phyloP scores from a whole-genome alignment of 2,329 filamentous ascomycete genomes.

The Curvularia eragrostidis region DNA sequence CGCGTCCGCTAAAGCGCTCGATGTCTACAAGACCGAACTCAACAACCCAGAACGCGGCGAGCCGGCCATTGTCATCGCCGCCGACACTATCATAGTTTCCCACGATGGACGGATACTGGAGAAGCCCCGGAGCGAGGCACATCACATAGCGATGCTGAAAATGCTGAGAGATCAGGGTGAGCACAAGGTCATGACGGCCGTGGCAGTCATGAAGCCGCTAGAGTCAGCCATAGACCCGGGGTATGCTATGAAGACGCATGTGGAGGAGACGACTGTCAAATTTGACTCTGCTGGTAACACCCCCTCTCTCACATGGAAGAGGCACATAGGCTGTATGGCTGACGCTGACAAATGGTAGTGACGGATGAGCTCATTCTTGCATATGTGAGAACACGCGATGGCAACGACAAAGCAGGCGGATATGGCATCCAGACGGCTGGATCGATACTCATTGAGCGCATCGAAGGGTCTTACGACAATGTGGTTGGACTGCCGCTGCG shows the following conservation, averaged over 20 bases:
- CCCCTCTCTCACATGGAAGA: background rate
- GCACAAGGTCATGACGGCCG: conserved; percentile 86
- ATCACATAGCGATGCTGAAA: conserved; percentile 85
- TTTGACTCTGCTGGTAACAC: conserved; percentile 69
- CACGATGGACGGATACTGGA: conserved; percentile 80
- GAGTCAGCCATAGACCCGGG: conserved; percentile 82
- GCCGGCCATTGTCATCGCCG: conserved; percentile 83
- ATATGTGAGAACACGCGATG: conserved; percentile 85
- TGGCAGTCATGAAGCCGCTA: conserved; percentile 82
- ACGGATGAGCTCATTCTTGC: conserved; percentile 83
- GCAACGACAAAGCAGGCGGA: conserved; percentile 93
- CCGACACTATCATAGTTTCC: conserved; percentile 88
- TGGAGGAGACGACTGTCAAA: conserved; percentile 90
- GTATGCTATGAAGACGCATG: conserved; percentile 79
- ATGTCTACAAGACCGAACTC: conserved; percentile 70
- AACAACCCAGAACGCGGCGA: conserved; percentile 67
- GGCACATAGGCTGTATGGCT: conserved; percentile 4
- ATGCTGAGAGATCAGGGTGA: conserved; percentile 75
- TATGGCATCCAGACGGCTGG: conserved; percentile 93
- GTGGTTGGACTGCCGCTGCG: conserved; percentile 89
- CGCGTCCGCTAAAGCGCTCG: conserved; percentile 79
- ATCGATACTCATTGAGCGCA: conserved; percentile 83
- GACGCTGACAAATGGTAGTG: conserved; percentile 47
- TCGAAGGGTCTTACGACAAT: conserved; percentile 92
- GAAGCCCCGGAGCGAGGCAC: conserved; percentile 82